Base-by-base conservation (phyloP, 2,329 filamentous ascomycete species). In the Colletotrichum gigasporum region DNA sequence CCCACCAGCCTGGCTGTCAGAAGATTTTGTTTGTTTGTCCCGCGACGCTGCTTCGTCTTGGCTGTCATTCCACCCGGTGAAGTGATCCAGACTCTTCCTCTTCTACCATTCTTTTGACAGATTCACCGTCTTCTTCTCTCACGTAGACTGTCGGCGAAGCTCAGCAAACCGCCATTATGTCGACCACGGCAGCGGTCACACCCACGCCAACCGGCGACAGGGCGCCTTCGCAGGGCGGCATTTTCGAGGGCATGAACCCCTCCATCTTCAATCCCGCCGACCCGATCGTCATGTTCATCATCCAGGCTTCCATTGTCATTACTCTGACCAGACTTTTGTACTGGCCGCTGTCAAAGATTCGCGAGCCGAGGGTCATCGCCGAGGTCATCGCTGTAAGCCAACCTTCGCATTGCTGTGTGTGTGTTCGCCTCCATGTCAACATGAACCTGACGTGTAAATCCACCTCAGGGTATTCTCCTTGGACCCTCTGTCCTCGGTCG, bases 401-500 rank as follows among this genome's bases (percentile, higher is more conserved):
- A n/a, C n/a, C n/a, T n/a, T n/a, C n/a, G n/a, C n/a, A n/a, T n/a
- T n/a, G n/a, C n/a, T n/a, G n/a, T n/a, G n/a, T n/a, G n/a, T n/a
- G n/a, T n/a, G n/a, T n/a, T n/a, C n/a, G n/a, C n/a, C n/a, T 16
- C 5, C 3, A 11, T n/a, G 28, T 24, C 12, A 90, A n/a, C 45
- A 9, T 3, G n/a, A 5, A 41, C 9, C 83, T 94, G 22, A 42
- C 37, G 16, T n/a, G n/a, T 7, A 9, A n/a, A n/a, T n/a, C n/a
- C n/a, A n/a, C n/a, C 22, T 11, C 39, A 54, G 51, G 92, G 92
- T 54, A 92, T 96, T 71, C 77, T 97, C 35, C 84, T 97, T 1
- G 94, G 94, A 3, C 94, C 94, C 1, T 96, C 94, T 0, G 91
- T 96, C 24, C 90, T 97, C 88, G 93, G 93, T 72, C 89, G 91